Conservation (phyloP, 2,329 filamentous ascomycete genomes). For the Curvularia sp. region DNA sequence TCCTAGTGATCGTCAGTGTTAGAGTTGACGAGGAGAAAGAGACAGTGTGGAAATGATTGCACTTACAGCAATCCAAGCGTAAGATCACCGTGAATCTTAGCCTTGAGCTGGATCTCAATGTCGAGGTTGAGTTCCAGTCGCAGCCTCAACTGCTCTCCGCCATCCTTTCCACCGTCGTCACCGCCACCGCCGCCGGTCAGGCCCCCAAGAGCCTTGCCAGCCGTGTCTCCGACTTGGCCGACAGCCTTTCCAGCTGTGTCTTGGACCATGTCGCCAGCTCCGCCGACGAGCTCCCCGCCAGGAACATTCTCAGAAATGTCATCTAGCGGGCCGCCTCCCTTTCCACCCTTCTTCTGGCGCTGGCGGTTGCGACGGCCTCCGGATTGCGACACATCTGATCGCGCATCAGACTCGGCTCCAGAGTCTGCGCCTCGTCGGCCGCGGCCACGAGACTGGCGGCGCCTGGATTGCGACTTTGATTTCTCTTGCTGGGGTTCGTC, state of each 20-base stretch:
- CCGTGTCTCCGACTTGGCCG: slow-evolving; percentile 53
- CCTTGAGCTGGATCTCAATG: slow-evolving; percentile 69
- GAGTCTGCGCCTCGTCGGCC: slow-evolving; percentile 56
- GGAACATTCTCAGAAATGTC: slow-evolving; percentile 63
- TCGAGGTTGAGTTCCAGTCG: slow-evolving; percentile 67
- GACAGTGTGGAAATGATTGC: neutral
- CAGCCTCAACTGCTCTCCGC: slow-evolving; percentile 62
- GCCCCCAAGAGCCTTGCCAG: slow-evolving; percentile 56
- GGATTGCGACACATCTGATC: slow-evolving; percentile 61
- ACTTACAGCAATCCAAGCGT: slow-evolving; percentile 64
- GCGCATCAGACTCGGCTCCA: slow-evolving; percentile 63
- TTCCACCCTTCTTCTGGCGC: slow-evolving; percentile 57
- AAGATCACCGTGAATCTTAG: slow-evolving; percentile 70
- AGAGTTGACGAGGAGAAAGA: neutral
- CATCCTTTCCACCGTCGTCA: slow-evolving; percentile 37
- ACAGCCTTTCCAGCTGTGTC: slow-evolving; percentile 63
- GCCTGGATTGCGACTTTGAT: slow-evolving; percentile 55
- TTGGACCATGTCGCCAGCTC: slow-evolving; percentile 64
- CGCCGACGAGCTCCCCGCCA: slow-evolving; percentile 61
- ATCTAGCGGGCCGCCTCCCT: slow-evolving; percentile 59
- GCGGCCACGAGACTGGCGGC: slow-evolving; percentile 60
- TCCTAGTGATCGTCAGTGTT: slow-evolving; percentile 37
- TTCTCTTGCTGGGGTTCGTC: slow-evolving; percentile 58
- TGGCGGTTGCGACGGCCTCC: slow-evolving; percentile 66
- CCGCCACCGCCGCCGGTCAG: slow-evolving; percentile 55